Evolutionary conservation across 805 yeast species (phyloP).

Genomic region (Candida lessepsii): DNA sequence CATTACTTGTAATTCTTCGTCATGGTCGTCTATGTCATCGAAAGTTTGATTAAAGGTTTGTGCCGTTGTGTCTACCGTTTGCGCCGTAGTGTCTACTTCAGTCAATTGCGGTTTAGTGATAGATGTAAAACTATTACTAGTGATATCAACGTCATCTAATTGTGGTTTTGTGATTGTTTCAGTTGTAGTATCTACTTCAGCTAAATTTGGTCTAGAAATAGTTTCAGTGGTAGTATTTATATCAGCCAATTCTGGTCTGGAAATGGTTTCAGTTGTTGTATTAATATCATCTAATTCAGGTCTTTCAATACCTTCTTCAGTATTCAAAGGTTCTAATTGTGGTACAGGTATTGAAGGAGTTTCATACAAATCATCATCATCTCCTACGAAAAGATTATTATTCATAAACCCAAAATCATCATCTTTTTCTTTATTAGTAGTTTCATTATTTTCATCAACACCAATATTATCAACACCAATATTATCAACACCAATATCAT

Average conservation of each 20-base stretch:
- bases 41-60: not conserved
- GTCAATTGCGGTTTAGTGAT: not conserved
- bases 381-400: conserved; percentile 30
- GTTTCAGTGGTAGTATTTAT: no score
- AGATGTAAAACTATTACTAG: no score
- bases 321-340: no score
- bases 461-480: not conserved
- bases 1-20: conserved; percentile 37
- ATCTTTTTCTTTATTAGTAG: conserved; percentile 18
- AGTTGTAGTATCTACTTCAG: not conserved
- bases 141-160: not conserved
- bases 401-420: conserved; percentile 35
- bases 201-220: not conserved
- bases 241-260: no score
- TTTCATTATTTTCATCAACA: no score
- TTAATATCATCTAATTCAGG: conserved; percentile 2
- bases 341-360: not conserved
- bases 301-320: not conserved
- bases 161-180: not conserved
- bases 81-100: not conserved
- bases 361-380: conserved; percentile 21
- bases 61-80: not conserved
- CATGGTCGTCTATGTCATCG: conserved; percentile 15
- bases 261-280: not conserved
- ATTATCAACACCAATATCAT: conserved; percentile 2